Base-by-base conservation (phyloP, 768 basidiomycete species). In the Clavaria fumosa region DNA sequence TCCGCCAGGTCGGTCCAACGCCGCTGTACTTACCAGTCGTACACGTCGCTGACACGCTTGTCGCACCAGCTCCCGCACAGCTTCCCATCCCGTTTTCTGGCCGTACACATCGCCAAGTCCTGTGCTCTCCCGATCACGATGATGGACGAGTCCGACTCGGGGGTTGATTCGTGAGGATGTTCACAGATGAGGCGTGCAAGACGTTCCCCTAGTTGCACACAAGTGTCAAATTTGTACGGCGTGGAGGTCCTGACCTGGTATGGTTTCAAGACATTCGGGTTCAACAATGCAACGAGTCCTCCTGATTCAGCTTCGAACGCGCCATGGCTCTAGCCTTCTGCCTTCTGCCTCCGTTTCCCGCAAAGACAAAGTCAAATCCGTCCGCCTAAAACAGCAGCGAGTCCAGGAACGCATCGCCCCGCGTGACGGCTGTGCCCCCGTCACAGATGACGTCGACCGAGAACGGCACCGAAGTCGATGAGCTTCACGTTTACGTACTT, bases 261-360 rank as follows among this genome's bases (percentile, higher is more conserved):
- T 7, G 90, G 90, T 49, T 84, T 84, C 41, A 95, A 59, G 31
- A 97, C 70, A 37, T 68, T 69, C 0, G 95, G 89, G 49, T 93
- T 95, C 14, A 97, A 61, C 28, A 99, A 64, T 1, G 88, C 84
- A 27, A 97, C 63, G 4, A 97, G 89, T 33, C 86, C 79, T 2
- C 95, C 95, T 34, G 83, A 78, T 61, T 82, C 72, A 35, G 70
- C 64, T 54, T 97, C 95, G 50, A 84, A 97, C 3, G 90, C 91
- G 4, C 95, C 95, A 4, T 76, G 73, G 45, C 86, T 89, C 2
- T 91, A 91, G 0, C 95, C 93, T 75, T 86, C 44, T 65, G 63
- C 26, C 66, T 59, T 24, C 56, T 67, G 23, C 63, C 59, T 7
- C 64, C 67, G 34, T 74, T 64, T 20, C 53, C 60, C 3, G 63